Base-by-base conservation (phyloP, 2,329 filamentous ascomycete species). In the Fusarium floridanum region DNA sequence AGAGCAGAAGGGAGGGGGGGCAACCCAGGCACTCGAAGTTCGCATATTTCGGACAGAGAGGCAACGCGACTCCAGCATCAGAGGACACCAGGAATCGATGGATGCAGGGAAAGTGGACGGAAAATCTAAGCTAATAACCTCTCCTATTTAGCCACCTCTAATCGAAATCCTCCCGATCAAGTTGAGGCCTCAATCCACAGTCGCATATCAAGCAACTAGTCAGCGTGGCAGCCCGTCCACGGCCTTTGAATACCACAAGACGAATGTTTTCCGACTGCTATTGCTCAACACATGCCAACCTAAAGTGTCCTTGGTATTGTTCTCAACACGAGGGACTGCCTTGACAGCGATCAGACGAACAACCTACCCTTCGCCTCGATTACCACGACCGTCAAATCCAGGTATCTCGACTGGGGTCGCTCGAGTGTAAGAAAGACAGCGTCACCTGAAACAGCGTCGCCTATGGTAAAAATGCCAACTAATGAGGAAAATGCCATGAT, bases 401-500 rank as follows among this genome's bases (percentile, higher is more conserved):
- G 11, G 12, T 24, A 2, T 24, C 41, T 45, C 20, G 6, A 24
- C 20, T 24, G 4, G 12, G 12, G 41, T 45, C 12, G 12, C 41
- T 45, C 20, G 3, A 4, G 22, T 45, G 20, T 12, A 7, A 7
- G 41, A 16, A 24, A 45, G 41, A 20, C 41, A 24, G 41, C 41
- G 20, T 45, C 20, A 22, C 41, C 20, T 45, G n/a, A 22, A 14
- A 22, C 6, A 12, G 20, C 20, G 6, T 45, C 7, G 41, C 20
- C 41, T 24, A 45, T 45, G 20, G 3, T 4, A 4, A 16, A 45
- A 45, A 5, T 4, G 12, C 20, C 4, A 45, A 16, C 20, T 45
- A 7, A 5, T 7, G 3, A 9, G 7, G 8, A 2, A 24, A 24
- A 0, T 98, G 98, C 79, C 95, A 98, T 78, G 79, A 86, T 37